Base-by-base conservation (phyloP, 345 rosid species). In the Gynandropsis gynandra region DNA sequence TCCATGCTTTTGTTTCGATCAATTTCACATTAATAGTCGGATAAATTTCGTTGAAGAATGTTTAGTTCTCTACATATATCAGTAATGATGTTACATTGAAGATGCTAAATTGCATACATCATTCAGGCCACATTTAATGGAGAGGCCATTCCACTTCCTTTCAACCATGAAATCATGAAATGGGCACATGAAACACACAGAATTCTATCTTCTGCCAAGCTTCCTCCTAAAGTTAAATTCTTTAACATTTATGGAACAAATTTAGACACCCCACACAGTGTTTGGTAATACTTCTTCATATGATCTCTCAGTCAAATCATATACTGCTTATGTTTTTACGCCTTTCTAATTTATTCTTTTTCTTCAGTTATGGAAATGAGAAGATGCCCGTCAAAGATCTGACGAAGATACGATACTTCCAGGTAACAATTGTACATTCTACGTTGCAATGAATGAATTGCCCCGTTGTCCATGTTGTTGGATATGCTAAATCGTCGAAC, bases 201-300 rank as follows among this genome's bases (percentile, higher is more conserved):
- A 66, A 48, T 87, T 29, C 61, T 87, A 33, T 54, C 63, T 41
- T 47, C 45, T 42, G 92, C 98, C 36, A 80, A 84, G 71, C 77
- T 90, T 72, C 96, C 98, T 34, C 6, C 82, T 16, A 51, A 73
- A 73, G 98, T 90, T 51, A 87, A 84, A 75, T 90, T 90, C 72
- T 90, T 84, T 74, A 90, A 87, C 54, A 82, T 90, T 47, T 90
- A 90, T 59, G 98, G 82, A n/a, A 84, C 68, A 48, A 72, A 71
- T 71, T 72, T 84, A 42, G 96, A 75, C 61, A 87, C 98, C 37
- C 98, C 98, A 7, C 98, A 87, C 37, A 82, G 78, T 67, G 92
- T 82, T 52, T 72, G 98, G 98, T 90, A 84, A 66, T 72, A 40
- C 50, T 70, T 72, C 42, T 61, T 40, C 7, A 11, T 12, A n/a